These are phyloP conservation scores for Termitomyces heimii DNA, from an alignment of 768 basidiomycete species.

Conservation along the genomic window DNA sequence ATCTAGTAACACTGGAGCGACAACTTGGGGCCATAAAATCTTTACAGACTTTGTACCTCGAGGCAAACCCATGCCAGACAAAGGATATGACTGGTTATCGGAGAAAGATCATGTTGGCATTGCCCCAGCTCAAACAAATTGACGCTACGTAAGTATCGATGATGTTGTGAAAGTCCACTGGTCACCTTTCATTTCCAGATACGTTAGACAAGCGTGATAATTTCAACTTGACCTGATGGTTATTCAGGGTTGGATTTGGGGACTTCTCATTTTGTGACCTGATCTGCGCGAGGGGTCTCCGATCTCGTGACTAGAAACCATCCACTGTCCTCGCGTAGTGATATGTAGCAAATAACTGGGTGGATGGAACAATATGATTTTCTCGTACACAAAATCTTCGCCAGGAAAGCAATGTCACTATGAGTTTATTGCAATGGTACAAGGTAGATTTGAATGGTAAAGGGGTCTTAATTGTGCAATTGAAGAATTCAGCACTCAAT, in stretches of 20 bases:
- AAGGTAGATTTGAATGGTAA: not conserved
- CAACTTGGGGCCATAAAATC: slow-evolving; percentile 56
- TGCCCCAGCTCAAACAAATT: slow-evolving; percentile 89
- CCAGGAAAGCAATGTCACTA: not conserved
- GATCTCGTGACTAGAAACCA: not conserved
- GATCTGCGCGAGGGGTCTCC: not conserved
- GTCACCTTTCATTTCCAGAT: slow-evolving; percentile 3
- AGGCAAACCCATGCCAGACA: slow-evolving; percentile 88
- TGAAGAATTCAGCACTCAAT: not conserved
- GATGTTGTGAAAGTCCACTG: not conserved
- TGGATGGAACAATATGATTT: too few species aligned
- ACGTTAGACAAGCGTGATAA: slow-evolving; percentile 7
- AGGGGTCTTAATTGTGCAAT: not conserved
- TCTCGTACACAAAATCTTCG: not conserved
- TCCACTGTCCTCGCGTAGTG: not conserved
- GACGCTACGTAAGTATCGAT: slow-evolving; percentile 81
- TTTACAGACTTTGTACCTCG: slow-evolving; percentile 88
- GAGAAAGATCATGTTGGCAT: slow-evolving; percentile 81
- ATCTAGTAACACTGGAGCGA: slow-evolving; percentile 58
- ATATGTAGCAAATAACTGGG: too few species aligned
- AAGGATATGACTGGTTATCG: slow-evolving; percentile 75
- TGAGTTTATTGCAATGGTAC: not conserved
- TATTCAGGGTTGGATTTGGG: not conserved
- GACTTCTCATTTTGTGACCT: not conserved
- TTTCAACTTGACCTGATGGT: not conserved